phyloP scores from a whole-genome alignment of 1,139 yeast genomes.

The Blastobotrys ciferrii region DNA sequence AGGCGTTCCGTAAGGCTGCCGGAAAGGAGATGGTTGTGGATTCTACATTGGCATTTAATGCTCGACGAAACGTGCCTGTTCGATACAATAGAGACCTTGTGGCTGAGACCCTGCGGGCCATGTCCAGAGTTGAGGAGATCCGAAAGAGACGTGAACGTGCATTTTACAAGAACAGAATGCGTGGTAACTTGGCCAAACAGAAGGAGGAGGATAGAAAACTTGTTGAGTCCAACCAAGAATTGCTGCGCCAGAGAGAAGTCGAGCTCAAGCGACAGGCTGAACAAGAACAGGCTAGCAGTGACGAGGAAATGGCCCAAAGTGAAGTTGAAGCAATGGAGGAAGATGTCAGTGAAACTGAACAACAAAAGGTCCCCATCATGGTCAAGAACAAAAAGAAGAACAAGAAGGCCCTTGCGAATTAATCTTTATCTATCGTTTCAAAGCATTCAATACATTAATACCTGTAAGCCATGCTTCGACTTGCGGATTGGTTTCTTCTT shows the following conservation, averaged over 20 bases:
- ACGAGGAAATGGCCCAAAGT: slow-evolving; percentile 35
- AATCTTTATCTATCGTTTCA: background rate
- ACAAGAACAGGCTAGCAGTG: slow-evolving; percentile 47
- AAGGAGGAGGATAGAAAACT: slow-evolving; percentile 83
- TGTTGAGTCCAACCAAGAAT: slow-evolving; percentile 83
- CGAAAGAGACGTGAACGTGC: slow-evolving; percentile 96
- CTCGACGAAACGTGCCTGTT: slow-evolving; percentile 96
- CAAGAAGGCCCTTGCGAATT: slow-evolving; percentile 5
- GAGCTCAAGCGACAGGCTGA: slow-evolving; percentile 82
- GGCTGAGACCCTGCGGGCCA: slow-evolving; percentile 88
- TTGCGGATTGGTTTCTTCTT: too few relatives aligned
- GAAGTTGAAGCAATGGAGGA: slow-evolving; percentile 47
- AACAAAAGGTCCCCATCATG: slow-evolving; percentile 73
- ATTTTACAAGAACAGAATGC: slow-evolving; percentile 99
- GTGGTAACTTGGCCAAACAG: slow-evolving; percentile 88
- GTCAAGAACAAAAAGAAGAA: slow-evolving; percentile 58
- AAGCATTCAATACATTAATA: background rate
- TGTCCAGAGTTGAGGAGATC: slow-evolving; percentile 94
- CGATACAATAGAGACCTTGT: slow-evolving; percentile 96
- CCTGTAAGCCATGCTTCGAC: too few relatives aligned
- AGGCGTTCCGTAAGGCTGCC: slow-evolving; percentile 98
- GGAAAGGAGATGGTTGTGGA: slow-evolving; percentile 98
- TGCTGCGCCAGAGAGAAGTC: slow-evolving; percentile 88
- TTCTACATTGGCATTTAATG: slow-evolving; percentile 91
- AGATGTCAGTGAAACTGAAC: slow-evolving; percentile 37